Base-by-base conservation (phyloP, 306 rosid species). In the Betula pendula region DNA sequence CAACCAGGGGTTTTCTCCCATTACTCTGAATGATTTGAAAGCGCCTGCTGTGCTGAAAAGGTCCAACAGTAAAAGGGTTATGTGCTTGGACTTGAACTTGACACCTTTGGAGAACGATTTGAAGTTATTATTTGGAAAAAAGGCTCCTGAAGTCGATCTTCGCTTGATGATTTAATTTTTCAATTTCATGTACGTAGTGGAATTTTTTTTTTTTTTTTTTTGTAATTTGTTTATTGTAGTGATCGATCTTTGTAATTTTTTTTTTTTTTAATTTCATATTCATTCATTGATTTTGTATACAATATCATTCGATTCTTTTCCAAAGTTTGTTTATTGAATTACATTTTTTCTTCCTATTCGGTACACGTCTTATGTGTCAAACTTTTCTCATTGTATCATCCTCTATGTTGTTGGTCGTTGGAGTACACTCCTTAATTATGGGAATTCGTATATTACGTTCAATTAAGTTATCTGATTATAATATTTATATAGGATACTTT, bases 81-180 rank as follows among this genome's bases (percentile, higher is more conserved):
- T 83, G 72, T 84, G 87, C 45, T 71, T 93, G 87, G 97, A 93
- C 75, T 86, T 93, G 77, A 91, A 93, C 69, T 78, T 93, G 66
- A 93, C 97, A 42, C 98, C 96, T 2, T 60, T 93, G 43, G 96
- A 93, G 88, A 93, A 93, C 72, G 96, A 93, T 72, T 72, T 93
- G 67, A 91, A 84, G 76, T 16, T 93, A 2, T 51, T 90, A 63
- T 91, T 91, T 24, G 93, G 91, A 67, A 81, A 83, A 3, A 87
- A 50, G 85, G 87, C 93, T 15, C 92, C 97, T 0, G 80, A 71
- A 73, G 68, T 81, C 48, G 81, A 84, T 75, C 71, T 81, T 81
- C 24, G 17, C 82, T 65, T 91, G 78, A 80, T 81, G 44, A 14
- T 65, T 71, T 25, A 25, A 52, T 7, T 15, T 72, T 38, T 43